A percentile compares a stretch with the other conserved stretches of the same genome.
phyloP scores from a whole-genome alignment of 2,329 filamentous ascomycete species.

The Curvularia eragrostidis region DNA sequence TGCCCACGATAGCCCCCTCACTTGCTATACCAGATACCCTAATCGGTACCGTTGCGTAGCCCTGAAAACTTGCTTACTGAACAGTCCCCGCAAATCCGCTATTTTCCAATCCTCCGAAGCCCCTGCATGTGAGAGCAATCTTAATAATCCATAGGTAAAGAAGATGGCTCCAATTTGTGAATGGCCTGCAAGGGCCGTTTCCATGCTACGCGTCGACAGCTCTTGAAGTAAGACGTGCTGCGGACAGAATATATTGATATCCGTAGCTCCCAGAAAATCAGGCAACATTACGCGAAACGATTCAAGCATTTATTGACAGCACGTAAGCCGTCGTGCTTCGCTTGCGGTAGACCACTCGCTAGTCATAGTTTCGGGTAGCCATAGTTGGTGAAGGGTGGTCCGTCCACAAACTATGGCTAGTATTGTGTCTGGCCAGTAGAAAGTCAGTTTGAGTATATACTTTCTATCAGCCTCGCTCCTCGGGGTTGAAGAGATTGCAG shows the following conservation, averaged over 20 bases:
- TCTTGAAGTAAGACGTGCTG: neutral
- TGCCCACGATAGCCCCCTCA: neutral
- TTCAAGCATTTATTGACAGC: neutral
- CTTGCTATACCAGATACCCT: neutral
- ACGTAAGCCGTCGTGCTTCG: neutral
- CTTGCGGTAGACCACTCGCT: neutral
- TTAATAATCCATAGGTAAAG: neutral
- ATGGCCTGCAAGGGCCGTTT: neutral
- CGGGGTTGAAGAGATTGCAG: neutral
- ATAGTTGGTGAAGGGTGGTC: constrained; percentile 10
- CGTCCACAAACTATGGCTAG: neutral
- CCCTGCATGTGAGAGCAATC: neutral
- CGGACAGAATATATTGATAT: neutral
- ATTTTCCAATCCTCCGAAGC: neutral
- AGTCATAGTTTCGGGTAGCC: constrained; percentile 1
- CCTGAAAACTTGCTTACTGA: too few species aligned
- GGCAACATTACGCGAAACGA: neutral
- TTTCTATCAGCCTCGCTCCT: constrained; percentile 3
- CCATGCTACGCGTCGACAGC: neutral
- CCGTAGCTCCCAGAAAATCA: neutral
- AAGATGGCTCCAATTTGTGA: neutral
- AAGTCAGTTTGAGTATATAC: constrained; percentile 9
- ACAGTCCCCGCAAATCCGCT: too few species aligned
- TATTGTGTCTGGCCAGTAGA: constrained; percentile 1
- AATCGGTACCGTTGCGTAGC: neutral